Conservation (phyloP, 1,284 basidiomycete genomes). For the Ganoderma sinense region DNA sequence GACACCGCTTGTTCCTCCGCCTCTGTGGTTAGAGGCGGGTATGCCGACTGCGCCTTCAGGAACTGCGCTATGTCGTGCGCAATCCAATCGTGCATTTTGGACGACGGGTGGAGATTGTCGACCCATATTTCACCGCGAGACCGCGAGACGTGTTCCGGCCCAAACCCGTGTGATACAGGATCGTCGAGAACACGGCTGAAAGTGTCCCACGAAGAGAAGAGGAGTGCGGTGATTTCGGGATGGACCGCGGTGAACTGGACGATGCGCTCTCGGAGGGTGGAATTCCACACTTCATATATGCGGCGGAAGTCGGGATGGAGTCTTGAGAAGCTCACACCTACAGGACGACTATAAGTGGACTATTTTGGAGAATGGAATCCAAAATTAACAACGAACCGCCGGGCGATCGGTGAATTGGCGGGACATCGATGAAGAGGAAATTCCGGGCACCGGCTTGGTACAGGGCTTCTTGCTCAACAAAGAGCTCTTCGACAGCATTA, state of each 20-base stretch:
- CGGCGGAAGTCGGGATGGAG: conserved; percentile 8
- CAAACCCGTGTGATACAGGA: conserved; percentile 51
- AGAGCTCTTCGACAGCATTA: conserved; percentile 41
- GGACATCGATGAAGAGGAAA: conserved; percentile 69
- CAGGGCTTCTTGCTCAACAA: conserved; percentile 54
- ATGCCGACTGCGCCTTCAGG: conserved; percentile 26
- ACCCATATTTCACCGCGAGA: conserved; percentile 55
- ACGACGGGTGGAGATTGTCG: conserved; percentile 47
- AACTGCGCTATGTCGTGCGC: conserved; percentile 37
- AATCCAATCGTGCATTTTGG: conserved; percentile 38
- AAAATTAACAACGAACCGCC: conserved; percentile 42
- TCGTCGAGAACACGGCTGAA: conserved; percentile 58
- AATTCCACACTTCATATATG: conserved; percentile 54
- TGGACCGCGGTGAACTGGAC: conserved; percentile 48
- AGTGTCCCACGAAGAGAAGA: conserved; percentile 56
- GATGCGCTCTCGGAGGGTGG: conserved; percentile 40
- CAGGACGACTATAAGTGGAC: neutral
- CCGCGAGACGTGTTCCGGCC: conserved; percentile 40
- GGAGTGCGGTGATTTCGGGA: conserved; percentile 51
- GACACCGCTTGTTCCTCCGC: neutral
- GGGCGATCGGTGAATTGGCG: conserved; percentile 61
- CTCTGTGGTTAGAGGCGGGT: neutral
- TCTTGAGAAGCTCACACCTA: conserved; percentile 19
- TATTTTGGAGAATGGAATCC: no score
- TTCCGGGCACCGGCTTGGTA: conserved; percentile 63